Conservation (phyloP, 106 monocot genomes). For the Acorus calamus region DNA sequence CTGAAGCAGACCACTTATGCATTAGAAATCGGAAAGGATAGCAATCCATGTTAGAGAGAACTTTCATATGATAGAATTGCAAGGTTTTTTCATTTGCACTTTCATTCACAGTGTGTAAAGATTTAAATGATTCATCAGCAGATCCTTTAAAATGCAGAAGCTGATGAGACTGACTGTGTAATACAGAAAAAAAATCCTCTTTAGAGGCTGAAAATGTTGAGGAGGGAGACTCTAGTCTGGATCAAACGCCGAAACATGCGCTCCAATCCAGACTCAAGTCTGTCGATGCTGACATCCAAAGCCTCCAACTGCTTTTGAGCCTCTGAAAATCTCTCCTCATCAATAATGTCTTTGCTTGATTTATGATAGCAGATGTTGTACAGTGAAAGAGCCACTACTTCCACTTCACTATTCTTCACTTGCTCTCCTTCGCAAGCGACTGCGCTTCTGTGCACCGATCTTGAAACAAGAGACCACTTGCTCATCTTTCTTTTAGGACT, state of each 20-base stretch:
- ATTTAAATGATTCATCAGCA: neutral
- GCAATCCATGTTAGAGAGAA: too few relatives aligned
- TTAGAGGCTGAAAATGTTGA: constrained; percentile 7
- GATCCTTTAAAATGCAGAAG: constrained; percentile 10
- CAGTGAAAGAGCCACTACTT: neutral
- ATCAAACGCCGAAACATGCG: constrained; percentile 5
- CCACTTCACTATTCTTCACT: neutral
- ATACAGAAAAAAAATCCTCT: too few relatives aligned
- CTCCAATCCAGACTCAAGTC: constrained; percentile 9
- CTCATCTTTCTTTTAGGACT: too few relatives aligned
- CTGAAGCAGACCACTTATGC: too few relatives aligned
- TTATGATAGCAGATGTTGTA: neutral
- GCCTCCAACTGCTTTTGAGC: constrained; percentile 1
- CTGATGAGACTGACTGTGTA: neutral
- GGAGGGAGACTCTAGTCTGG: constrained; percentile 9
- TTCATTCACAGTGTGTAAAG: too few relatives aligned
- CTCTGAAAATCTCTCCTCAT: neutral
- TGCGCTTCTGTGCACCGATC: neutral
- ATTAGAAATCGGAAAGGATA: too few relatives aligned
- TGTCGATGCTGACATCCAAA: neutral
- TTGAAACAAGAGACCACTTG: constrained; percentile 7
- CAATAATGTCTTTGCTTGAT: neutral
- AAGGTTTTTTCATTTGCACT: too few relatives aligned
- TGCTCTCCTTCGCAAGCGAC: neutral
- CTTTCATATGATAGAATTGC: too few relatives aligned